A percentile compares a stretch with the other conserved stretches of the same genome.
These are phyloP conservation scores for Trichoderma erinaceum DNA, from an alignment of 495 filamentous ascomycete genomes.

Conservation along the genomic window DNA sequence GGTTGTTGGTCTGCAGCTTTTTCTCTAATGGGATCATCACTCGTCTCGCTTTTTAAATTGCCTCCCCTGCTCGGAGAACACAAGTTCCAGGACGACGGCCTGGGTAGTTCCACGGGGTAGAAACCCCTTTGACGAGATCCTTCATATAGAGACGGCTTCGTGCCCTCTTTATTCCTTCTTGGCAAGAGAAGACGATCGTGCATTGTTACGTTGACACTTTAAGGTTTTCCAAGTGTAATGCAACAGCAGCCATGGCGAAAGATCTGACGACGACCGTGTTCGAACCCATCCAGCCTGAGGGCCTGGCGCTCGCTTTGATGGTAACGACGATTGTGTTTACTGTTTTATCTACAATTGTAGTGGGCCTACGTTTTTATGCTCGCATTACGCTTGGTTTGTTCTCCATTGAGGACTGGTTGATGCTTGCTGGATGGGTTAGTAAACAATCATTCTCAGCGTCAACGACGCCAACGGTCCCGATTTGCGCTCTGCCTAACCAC, in stretches of 20 bases:
- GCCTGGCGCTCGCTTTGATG: neutral
- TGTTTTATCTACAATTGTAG: neutral
- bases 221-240: neutral
- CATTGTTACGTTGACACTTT: too few species aligned
- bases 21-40: too few species aligned
- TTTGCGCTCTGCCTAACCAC: neutral
- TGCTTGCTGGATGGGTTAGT: slow-evolving; percentile 9
- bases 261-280: slow-evolving; percentile 1
- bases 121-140: neutral
- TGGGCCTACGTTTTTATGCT: neutral
- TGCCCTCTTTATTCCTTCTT: neutral
- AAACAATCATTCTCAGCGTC: too few species aligned
- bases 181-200: too few species aligned
- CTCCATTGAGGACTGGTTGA: slow-evolving; percentile 1
- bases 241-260: neutral
- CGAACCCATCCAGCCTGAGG: slow-evolving; percentile 1
- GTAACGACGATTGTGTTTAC: neutral
- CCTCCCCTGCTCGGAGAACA: neutral
- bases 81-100: neutral
- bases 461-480: too few species aligned
- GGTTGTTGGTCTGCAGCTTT: too few species aligned
- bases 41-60: neutral
- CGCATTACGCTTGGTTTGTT: neutral
- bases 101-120: neutral
- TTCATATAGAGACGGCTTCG: neutral